Percentiles rank a stretch among this genome's conserved stretches.
These are phyloP conservation scores for Discostella pseudostelligera DNA, from an alignment of 108 stramenopile species.

Conservation along the genomic window DNA sequence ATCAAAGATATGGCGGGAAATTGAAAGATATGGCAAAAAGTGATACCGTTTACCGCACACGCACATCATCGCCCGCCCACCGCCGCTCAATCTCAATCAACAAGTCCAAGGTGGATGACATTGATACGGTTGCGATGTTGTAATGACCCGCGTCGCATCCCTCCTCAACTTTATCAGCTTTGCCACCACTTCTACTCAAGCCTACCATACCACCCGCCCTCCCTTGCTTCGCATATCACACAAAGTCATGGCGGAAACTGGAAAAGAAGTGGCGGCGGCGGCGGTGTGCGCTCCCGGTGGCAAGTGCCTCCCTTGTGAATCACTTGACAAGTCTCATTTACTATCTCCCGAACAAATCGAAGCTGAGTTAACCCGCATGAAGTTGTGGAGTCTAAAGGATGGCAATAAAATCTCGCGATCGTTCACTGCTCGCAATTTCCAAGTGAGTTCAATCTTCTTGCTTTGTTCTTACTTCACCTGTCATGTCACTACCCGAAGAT, in stretches of 20 bases:
- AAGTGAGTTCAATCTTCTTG: conserved; percentile 27
- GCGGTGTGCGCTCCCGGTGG: conserved; percentile 28
- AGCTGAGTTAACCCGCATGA: conserved; percentile 17
- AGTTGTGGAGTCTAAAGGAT: conserved; percentile 29
- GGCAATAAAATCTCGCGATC: conserved; percentile 38
- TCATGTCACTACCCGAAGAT: too few species aligned
- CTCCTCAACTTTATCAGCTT: conserved; percentile 3
- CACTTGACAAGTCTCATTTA: conserved; percentile 56
- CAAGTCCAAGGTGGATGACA: too few species aligned
- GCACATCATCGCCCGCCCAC: too few species aligned
- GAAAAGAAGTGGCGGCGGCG: conserved; percentile 20
- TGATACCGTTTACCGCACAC: too few species aligned
- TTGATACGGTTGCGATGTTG: background rate
- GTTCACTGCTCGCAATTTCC: conserved; percentile 64
- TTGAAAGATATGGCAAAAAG: too few species aligned
- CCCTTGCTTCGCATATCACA: background rate
- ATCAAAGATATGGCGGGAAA: too few species aligned
- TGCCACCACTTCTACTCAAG: conserved; percentile 2
- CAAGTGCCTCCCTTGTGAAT: conserved; percentile 65
- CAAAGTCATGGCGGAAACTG: conserved; percentile 3
- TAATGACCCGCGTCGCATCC: background rate
- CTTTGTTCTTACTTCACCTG: too few species aligned
- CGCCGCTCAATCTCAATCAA: too few species aligned
- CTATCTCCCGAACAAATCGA: conserved; percentile 49
- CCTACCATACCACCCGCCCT: background rate